Conservation (phyloP, 1,284 basidiomycete species). For the Trichosporon asahii region DNA sequence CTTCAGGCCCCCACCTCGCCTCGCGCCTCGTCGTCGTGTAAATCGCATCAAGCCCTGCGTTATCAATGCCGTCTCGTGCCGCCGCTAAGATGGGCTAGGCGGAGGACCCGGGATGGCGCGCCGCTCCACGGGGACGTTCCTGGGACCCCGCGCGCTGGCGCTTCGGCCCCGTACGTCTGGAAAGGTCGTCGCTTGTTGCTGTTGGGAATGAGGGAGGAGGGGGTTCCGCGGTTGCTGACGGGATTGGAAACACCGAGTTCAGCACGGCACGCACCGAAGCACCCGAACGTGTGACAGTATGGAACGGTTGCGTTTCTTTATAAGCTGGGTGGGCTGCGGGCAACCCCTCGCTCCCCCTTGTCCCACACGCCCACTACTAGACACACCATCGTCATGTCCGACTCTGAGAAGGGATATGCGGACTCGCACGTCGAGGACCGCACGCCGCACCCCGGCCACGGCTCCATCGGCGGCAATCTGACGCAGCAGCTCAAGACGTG, state of each 20-base stretch:
- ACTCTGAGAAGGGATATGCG: constrained; percentile 1
- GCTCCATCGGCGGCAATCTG: constrained; percentile 16
- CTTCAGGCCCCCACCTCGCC: background rate
- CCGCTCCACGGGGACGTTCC: background rate
- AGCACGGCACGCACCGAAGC: background rate
- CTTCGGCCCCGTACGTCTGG: background rate
- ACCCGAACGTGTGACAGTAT: background rate
- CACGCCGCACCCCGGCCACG: background rate
- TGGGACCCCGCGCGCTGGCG: background rate
- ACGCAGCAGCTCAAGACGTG: constrained; percentile 36
- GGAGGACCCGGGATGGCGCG: background rate
- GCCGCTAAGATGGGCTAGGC: background rate
- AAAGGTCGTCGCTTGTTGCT: background rate
- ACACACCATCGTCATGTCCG: background rate
- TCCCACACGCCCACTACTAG: background rate
- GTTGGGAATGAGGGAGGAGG: background rate
- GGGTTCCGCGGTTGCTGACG: background rate
- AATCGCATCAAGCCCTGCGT: background rate
- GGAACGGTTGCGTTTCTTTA: background rate
- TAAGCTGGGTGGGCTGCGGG: background rate
- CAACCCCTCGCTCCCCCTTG: background rate
- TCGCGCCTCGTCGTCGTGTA: background rate
- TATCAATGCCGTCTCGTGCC: too few species aligned
- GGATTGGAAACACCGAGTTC: background rate
- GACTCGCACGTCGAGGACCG: background rate